Percentiles rank a stretch among this genome's conserved stretches.
Evolutionary conservation across 208 protist species (phyloP).

Genomic region (Leishmania lainsoni): DNA sequence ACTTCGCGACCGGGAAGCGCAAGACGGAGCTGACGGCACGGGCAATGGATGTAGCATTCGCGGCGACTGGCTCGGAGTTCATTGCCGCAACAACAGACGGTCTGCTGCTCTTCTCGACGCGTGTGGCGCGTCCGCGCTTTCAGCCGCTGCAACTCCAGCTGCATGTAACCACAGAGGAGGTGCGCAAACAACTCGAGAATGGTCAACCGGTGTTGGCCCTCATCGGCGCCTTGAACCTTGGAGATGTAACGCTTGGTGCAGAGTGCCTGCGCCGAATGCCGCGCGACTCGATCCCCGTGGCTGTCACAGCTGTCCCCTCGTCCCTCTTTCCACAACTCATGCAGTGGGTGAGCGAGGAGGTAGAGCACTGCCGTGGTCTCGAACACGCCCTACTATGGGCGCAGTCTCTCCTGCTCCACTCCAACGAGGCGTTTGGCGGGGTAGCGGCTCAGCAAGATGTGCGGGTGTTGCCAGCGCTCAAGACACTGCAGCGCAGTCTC

Average conservation of each 20-base stretch:
- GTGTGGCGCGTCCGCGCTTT: slow-evolving; percentile 76
- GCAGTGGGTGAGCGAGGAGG: slow-evolving; percentile 81
- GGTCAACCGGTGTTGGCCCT: slow-evolving; percentile 75
- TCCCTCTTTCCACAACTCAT: slow-evolving; percentile 68
- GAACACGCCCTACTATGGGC: slow-evolving; percentile 87
- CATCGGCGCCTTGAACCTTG: slow-evolving; percentile 81
- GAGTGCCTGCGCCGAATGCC: slow-evolving; percentile 83
- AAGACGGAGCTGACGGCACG: slow-evolving; percentile 85
- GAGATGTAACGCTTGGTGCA: slow-evolving; percentile 69
- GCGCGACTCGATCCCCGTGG: slow-evolving; percentile 78
- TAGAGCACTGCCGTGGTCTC: slow-evolving; percentile 61
- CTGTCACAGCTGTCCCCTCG: slow-evolving; percentile 72
- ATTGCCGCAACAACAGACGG: slow-evolving; percentile 90
- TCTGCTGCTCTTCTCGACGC: slow-evolving; percentile 85
- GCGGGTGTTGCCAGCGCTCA: slow-evolving; percentile 61
- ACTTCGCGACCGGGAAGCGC: slow-evolving; percentile 91
- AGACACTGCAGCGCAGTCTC: slow-evolving; percentile 68
- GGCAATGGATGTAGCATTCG: slow-evolving; percentile 78
- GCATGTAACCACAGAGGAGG: slow-evolving; percentile 62
- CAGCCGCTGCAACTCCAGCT: slow-evolving; percentile 78
- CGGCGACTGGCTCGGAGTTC: slow-evolving; percentile 85
- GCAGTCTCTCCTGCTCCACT: slow-evolving; percentile 83
- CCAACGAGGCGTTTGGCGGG: slow-evolving; percentile 63
- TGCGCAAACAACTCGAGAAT: slow-evolving; percentile 52
- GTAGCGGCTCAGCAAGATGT: slow-evolving; percentile 45